Base-by-base conservation (phyloP, 805 yeast genomes). In the Pichia occidentalis region DNA sequence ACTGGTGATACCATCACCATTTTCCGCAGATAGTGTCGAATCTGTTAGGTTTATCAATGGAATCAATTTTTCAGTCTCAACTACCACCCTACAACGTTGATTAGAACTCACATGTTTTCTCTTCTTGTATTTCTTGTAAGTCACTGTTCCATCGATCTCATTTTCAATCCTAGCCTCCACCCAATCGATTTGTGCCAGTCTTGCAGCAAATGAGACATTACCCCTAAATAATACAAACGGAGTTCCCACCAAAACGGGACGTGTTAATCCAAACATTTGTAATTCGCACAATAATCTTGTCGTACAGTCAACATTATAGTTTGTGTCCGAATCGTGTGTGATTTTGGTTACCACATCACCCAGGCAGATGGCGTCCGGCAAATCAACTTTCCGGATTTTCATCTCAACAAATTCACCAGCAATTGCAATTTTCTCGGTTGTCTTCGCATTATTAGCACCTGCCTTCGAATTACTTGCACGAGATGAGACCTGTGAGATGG, bases 161-260 rank as follows among this genome's bases (percentile, higher is more conserved):
- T 57, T 60, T 16, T 58, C 48, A 39, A 56, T 30, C 44, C 63
- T 48, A 8, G 28, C 24, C 26, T 42, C 46, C 2, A 42, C 44
- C 37, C 42, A 45, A 40, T 59, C 45, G 48, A 77, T 68, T 43
- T 70, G 70, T 29, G 67, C 52, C 16, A 87, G 62, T 45, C 78
- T 71, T 4, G 86, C 86, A 2, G 92, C 85, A 29, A 75, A 73
- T 29, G 80, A 76, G 19, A 76, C 69, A 40, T 85, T 78, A 45
- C 88, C 87, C 43, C 88, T 70, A 60, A 87, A 86, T 36, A 85
- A 57, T 28, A 85, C 73, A 46, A 86, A 70, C 28, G 88, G 80
- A 0, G 94, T 70, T 7, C 97, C 96, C 11, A 80, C 77, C 28
- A 87, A 61, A 32, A 87, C 59, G 1, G 96, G 96, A 46, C 84